Evolutionary conservation across 352 stramenopile genomes (phyloP), one percentile per base, ranked within the genome.

Genomic region (Saprolegnia diclina): DNA sequence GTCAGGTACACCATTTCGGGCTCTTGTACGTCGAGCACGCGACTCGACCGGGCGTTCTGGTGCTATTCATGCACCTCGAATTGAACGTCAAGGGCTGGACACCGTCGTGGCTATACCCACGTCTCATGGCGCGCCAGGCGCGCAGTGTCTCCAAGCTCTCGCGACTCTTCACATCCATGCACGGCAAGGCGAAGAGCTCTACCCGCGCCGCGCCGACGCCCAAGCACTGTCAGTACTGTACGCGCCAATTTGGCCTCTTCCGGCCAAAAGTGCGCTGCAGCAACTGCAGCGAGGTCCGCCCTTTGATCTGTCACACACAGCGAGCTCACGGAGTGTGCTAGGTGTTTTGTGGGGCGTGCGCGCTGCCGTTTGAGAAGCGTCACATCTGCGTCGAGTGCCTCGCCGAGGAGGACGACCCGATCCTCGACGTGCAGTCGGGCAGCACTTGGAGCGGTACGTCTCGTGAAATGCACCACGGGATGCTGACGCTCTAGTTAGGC

Each of bases 211-310:
- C n/a, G n/a, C n/a, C n/a, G n/a, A n/a, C n/a, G 13, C 24, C 4
- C 11, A 59, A 24, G 35, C 52, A 59, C 52, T 59, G 52, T 9
- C 52, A 59, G 35, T 59, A 59, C 35, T 59, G 52, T 9, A 40
- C 52, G 11, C 52, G 52, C 52, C 11, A 59, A 9, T 59, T 59
- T n/a, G 19, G 52, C n/a, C 52, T n/a, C 4, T 24, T 59, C 2
- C 19, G 52, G 52, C 19, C 1, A n/a, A 59, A 59, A 9, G 35
- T 59, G 16, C 52, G 19, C 35, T 59, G 52, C 9, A 19, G 19
- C 35, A 19, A 24, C 52, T 59, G 52, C 19, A 9, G 52, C 13
- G 52, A 59, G 52, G 52, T 59, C 2, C 3, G 13, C 1, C 35
- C 24, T 16, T 14, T 59, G 24, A 4, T n/a, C 35, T 5, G 29